Conservation (phyloP, 805 yeast genomes). For the Komagataella ulmi region DNA sequence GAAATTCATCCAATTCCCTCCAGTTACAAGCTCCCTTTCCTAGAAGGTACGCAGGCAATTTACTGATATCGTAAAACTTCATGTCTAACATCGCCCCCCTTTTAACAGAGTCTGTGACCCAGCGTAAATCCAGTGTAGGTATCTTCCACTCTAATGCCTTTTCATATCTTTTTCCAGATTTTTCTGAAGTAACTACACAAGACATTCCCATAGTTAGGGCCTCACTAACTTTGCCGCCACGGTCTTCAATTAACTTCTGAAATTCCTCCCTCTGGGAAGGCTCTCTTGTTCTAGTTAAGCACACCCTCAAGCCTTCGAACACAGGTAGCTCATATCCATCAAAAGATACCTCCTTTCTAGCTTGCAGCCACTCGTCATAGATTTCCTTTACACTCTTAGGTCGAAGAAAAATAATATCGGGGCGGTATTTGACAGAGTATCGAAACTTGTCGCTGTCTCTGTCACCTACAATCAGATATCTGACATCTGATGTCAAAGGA, state of each 20-base stretch:
- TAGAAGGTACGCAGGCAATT: background rate
- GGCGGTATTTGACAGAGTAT: slow-evolving; percentile 34
- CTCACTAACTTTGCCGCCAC: slow-evolving; percentile 40
- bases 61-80: slow-evolving; percentile 23
- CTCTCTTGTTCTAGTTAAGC: slow-evolving; percentile 24
- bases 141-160: slow-evolving; percentile 40
- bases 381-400: slow-evolving; percentile 30
- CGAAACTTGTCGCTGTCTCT: slow-evolving; percentile 41
- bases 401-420: slow-evolving; percentile 43
- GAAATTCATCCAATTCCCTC: background rate
- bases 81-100: slow-evolving; percentile 29
- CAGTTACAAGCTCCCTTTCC: slow-evolving; percentile 1
- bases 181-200: slow-evolving; percentile 35
- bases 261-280: slow-evolving; percentile 18
- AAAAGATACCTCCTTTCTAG: slow-evolving; percentile 17
- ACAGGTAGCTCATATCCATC: slow-evolving; percentile 19
- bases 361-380: slow-evolving; percentile 39
- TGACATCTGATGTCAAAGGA: slow-evolving; percentile 49
- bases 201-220: slow-evolving; percentile 30
- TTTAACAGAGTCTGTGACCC: slow-evolving; percentile 30
- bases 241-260: slow-evolving; percentile 18
- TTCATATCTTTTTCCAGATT: slow-evolving; percentile 35
- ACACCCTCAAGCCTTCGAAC: slow-evolving; percentile 30
- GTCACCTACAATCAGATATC: slow-evolving; percentile 46
- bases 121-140: slow-evolving; percentile 37